phyloP scores from a whole-genome alignment of 2,329 filamentous ascomycete species.

The Metarhizium album region DNA sequence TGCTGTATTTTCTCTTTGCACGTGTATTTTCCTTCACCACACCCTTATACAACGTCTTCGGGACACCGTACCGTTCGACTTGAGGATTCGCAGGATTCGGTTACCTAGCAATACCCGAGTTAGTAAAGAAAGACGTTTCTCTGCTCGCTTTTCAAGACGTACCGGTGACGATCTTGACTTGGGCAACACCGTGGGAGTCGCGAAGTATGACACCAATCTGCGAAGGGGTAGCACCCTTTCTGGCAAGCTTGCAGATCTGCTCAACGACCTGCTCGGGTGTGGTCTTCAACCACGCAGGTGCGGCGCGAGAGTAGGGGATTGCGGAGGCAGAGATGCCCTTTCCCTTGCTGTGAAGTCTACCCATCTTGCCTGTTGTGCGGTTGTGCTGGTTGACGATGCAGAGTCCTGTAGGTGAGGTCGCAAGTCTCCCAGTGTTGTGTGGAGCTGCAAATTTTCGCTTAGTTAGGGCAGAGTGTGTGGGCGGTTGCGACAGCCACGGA shows the following conservation, averaged over 20 bases:
- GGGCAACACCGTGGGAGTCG: constrained; percentile 95
- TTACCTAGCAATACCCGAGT: constrained; percentile 60
- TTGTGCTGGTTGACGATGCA: constrained; percentile 25
- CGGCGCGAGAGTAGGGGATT: constrained; percentile 88
- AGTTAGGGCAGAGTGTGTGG: constrained; percentile 31
- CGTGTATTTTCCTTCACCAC: constrained; percentile 17
- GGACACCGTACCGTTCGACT: constrained; percentile 78
- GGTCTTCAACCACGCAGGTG: constrained; percentile 96
- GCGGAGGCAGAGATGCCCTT: constrained; percentile 97
- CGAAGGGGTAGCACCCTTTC: constrained; percentile 96
- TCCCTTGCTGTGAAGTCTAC: constrained; percentile 98
- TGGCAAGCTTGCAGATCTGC: constrained; percentile 98
- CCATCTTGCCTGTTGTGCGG: constrained; percentile 56
- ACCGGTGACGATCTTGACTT: constrained; percentile 97
- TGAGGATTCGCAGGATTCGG: constrained; percentile 99
- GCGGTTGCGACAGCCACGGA: not conserved
- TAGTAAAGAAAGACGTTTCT: constrained; percentile 18
- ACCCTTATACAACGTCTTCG: constrained; percentile 17
- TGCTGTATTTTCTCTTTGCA: constrained; percentile 12
- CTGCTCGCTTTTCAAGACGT: constrained; percentile 29
- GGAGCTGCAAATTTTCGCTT: constrained; percentile 32
- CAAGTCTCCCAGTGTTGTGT: constrained; percentile 23
- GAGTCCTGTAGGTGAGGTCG: constrained; percentile 16
- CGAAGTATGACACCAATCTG: constrained; percentile 98
- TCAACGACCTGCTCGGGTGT: constrained; percentile 97